Percentiles rank a stretch among this genome's conserved stretches.
phyloP scores from a whole-genome alignment of 495 filamentous ascomycete species.

The Niebla homalea region DNA sequence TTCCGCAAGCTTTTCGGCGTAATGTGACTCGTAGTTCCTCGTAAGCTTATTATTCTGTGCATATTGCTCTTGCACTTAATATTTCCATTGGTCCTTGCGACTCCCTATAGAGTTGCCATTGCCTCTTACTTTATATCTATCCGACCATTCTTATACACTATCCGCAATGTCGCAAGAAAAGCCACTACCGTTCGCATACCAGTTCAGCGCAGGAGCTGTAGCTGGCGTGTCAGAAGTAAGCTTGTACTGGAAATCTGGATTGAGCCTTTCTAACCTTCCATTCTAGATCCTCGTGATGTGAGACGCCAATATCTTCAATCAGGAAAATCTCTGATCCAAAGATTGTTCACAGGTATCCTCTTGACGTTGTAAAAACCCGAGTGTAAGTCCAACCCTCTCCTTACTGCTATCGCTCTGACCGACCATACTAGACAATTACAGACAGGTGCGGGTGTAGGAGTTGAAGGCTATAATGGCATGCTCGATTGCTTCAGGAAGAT shows the following conservation, averaged over 20 bases:
- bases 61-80: no score
- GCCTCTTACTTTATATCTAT: no score
- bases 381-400: conserved; percentile 47
- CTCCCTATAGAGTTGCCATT: no score
- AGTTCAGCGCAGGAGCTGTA: conserved; percentile 78
- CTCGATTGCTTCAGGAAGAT: conserved; percentile 96
- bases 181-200: conserved; percentile 72
- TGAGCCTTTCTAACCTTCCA: conserved; percentile 21
- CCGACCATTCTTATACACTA: not conserved
- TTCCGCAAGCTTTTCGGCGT: not conserved
- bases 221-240: conserved; percentile 86
- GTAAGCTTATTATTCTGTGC: not conserved
- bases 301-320: conserved; percentile 10
- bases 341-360: conserved; percentile 62
- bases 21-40: not conserved
- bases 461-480: conserved; percentile 88
- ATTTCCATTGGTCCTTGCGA: no score
- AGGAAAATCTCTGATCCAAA: not conserved
- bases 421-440: conserved; percentile 60
- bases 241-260: conserved; percentile 8
- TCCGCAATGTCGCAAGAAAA: conserved; percentile 51
- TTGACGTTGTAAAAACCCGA: conserved; percentile 97
- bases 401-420: conserved; percentile 3
- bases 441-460: conserved; percentile 49
- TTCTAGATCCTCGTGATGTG: conserved; percentile 77